Base-by-base conservation (phyloP, 345 rosid genomes). In the Trapa incisa region DNA sequence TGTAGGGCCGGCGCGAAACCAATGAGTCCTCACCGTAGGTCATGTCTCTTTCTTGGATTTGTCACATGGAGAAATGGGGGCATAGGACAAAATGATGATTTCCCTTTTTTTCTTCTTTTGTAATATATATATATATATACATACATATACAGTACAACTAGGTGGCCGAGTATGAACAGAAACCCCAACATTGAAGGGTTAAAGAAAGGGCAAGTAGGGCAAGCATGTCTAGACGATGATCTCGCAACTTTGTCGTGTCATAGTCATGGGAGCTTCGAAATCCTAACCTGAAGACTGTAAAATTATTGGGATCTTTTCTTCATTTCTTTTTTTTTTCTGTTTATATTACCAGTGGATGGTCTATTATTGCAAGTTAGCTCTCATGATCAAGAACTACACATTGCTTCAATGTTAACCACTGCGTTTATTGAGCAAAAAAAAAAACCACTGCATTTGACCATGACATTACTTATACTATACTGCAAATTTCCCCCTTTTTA, bases 1-100 rank as follows among this genome's bases (percentile, higher is more conserved):
- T 82, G 89, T 80, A 75, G 89, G 85, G 80, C 64, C 71, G 35
- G 54, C 41, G 70, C 38, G 75, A 71, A 79, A 77, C 86, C 83
- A 65, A 54, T 32, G 66, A 75, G 70, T 75, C 76, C 75, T 67
- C 73, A 37, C 35, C 64, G 68, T 73, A 74, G 78, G 79, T 57
- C 43, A 39, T 79, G 81, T 72, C 77, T 63, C 79, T 75, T 75
- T 73, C 66, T 14, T 71, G 72, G 72, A 54, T 54, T 64, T 68
- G 64, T 73, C 74, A 69, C 67, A 65, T 64, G 57, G 42, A 33
- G 11, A 65, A 54, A 69, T 45, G 60, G 63, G 61, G 65, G 29
- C 13, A 41, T 36, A 41, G 38, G 29, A 22, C 29, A 50, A 32
- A 16, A 11, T 37, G 4, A 22, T 22, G 29, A 22, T 22, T 22